These are phyloP conservation scores for Macrophomina pseudophaseolina DNA, from an alignment of 2,329 filamentous ascomycete species.

Conservation along the genomic window DNA sequence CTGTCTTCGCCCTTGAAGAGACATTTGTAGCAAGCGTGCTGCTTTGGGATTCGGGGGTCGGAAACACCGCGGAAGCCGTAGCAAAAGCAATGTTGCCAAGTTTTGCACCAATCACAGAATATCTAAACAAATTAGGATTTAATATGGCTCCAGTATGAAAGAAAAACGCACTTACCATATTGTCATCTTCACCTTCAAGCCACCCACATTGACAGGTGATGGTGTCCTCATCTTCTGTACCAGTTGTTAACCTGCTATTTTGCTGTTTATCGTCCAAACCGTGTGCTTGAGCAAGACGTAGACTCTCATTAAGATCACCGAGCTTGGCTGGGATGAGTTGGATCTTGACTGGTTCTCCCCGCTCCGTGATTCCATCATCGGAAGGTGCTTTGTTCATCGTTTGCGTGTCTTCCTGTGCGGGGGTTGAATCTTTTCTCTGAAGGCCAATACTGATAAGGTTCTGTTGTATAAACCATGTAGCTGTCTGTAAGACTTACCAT, in stretches of 20 bases:
- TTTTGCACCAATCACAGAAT: constrained; percentile 51
- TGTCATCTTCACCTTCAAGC: constrained; percentile 42
- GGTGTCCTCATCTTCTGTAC: constrained; percentile 20
- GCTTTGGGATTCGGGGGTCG: not conserved
- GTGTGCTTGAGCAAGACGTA: not conserved
- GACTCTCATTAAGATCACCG: constrained; percentile 29
- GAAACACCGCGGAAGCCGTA: constrained; percentile 47
- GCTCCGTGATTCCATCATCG: not conserved
- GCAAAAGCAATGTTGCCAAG: constrained; percentile 53
- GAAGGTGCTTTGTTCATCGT: not conserved
- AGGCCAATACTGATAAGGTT: too few relatives aligned
- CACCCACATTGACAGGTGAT: constrained; percentile 49
- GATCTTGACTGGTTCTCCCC: not conserved
- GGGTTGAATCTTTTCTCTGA: not conserved
- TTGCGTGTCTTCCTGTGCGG: not conserved
- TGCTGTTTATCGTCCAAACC: not conserved
- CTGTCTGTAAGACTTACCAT: not conserved
- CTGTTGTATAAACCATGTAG: too few relatives aligned
- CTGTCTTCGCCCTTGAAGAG: constrained; percentile 38
- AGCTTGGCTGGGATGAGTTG: constrained; percentile 30
- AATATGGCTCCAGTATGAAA: not conserved
- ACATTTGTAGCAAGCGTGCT: constrained; percentile 54
- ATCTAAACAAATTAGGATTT: constrained; percentile 39
- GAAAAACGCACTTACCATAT: constrained; percentile 46
- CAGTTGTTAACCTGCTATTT: not conserved